Base-by-base conservation (phyloP, 2,329 filamentous ascomycete species). In the Colletotrichum kahawae region DNA sequence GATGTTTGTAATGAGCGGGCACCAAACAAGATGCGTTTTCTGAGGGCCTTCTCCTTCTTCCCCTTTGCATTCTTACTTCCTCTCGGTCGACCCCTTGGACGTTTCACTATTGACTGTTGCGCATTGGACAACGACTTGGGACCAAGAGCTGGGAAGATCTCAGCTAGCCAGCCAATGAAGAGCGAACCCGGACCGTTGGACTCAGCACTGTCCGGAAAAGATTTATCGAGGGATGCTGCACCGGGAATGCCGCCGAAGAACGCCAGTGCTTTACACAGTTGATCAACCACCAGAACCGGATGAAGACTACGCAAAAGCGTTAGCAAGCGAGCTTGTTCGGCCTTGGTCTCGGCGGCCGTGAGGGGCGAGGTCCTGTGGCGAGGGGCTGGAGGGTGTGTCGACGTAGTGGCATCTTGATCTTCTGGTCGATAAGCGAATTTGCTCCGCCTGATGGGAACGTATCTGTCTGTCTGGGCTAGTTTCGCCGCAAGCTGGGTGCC, bases 181-280 rank as follows among this genome's bases (percentile, higher is more conserved):
- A 91, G 82, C 24, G 87, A 87, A 2, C 91, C 92, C 2, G 88
- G 83, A 4, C 91, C 91, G 79, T 92, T 92, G 14, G 86, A 86
- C 62, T 87, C 85, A 12, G 86, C 87, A 77, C 91, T 93, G 31
- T 86, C 84, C 2, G 91, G 91, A 67, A 92, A 93, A 3, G 82
- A 83, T 18, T 84, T 86, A 77, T 88, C 85, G 33, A 86, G 81
- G 0, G 87, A 85, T n/a, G 90, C 87, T 6, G 87, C 88, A 33
- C 88, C 88, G 48, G 90, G 90, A 60, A 90, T 87, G 31, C 91
- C 90, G 9, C 92, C 91, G 81, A 93, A 93, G 78, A 91, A 92
- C n/a, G 89, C 87, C 69, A 93, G 80, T 3, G 90, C 91, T 78
- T 89, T 92, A 79, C 90, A 92, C 38, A 93, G 84, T 78, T 92